Evolutionary conservation across 257 asterid genomes (phyloP), one percentile per base, ranked within the genome.

Genomic region (Penstemon eatonii): DNA sequence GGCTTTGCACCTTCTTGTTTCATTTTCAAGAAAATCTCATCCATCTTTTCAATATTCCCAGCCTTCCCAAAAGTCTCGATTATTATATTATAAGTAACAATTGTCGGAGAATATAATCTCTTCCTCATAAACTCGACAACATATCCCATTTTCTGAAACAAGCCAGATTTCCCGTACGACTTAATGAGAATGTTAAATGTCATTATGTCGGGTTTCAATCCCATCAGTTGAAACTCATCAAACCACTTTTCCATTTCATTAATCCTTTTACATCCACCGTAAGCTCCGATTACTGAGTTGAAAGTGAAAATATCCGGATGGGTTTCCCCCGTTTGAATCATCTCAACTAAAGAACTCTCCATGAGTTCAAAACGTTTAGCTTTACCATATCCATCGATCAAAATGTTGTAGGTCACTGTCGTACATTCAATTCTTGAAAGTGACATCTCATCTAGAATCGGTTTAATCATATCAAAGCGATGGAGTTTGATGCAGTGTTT

Each of bases 311-410:
- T 73, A 78, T 93, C 96, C 0, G 96, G 96, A 77, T 53, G 72
- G 67, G 87, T 79, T 0, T 74, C 68, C 36, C 84, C 95, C 63
- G 82, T 85, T 63, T 76, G 85, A 55, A 93, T 71, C 96, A 93
- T 88, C 43, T 83, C 85, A 7, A 74, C 56, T 86, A 93, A 75
- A 3, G 85, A 68, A 62, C 65, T 63, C 79, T 90, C 96, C 97
- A 93, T 87, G 66, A 43, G 69, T 55, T 85, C 91, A 75, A 88
- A 83, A 33, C 51, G 63, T 59, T 80, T 79, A 69, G 96, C 89
- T 78, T 93, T 93, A 44, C 98, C 96, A 74, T 86, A 93, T 15
- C 97, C 99, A 74, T 90, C 89, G 47, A 93, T 84, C 60, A 93
- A 69, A 67, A 87, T 88, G 67, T 90, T 90, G 76, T 85, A 88